Base-by-base conservation (phyloP, 352 stramenopile genomes). In the Pythium monospermum region DNA sequence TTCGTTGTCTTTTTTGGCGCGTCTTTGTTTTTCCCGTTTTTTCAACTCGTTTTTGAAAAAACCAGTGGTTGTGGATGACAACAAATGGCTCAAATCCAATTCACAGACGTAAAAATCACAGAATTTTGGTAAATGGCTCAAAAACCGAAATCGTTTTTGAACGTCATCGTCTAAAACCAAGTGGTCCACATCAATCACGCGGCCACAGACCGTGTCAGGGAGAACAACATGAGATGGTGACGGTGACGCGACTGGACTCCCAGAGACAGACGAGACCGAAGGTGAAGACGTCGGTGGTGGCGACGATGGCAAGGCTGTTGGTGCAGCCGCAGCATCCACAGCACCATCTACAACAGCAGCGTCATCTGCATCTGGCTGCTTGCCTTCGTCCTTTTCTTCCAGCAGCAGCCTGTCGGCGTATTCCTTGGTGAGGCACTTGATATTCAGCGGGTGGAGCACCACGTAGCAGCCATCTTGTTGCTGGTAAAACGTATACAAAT, bases 81-180 rank as follows among this genome's bases (percentile, higher is more conserved):
- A 51, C 16, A 86, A 46, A n/a, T 70, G 64, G 28, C 61, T 68
- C 39, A 96, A 55, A 37, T 96, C 85, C 25, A 96, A 36, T 49
- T 96, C 87, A 27, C 84, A 88, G 26, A 96, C 69, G 69, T 87
- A 93, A 18, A 95, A 88, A 53, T 94, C 81, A 45, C 83, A 94
- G 52, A 90, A 91, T 19, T 73, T 71, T 15, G 87, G 87, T 32
- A 95, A 61, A 41, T 96, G 87, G 46, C 69, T 85, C 41, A 96
- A 57, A 44, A 95, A 96, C 18, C 83, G 81, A 41, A 90, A 94
- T 10, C 87, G 81, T 38, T 90, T 89, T 51, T 83, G 76, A 23
- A 76, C 66, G 26, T 93, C 84, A 27, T 90, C 80, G 52, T 92
- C 85, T 72, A 96, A 84, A n/a, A 94, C 75, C 6, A 89, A 47